Conservation (phyloP, 2,329 filamentous ascomycete species). For the Talaromyces sp. region DNA sequence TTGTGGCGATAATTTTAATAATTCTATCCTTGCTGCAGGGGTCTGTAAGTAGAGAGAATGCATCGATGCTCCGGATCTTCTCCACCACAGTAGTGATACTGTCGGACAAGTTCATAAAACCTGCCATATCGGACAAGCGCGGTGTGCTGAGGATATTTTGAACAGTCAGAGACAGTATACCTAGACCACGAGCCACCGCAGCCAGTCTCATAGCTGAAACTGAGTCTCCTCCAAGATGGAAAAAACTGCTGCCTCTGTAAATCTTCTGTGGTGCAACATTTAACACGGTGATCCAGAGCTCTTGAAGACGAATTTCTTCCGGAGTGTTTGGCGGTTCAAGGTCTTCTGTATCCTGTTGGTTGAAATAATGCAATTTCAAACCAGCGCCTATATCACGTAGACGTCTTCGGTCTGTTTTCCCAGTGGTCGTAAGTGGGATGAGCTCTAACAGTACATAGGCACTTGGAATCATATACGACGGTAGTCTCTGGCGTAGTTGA, state of each 20-base stretch:
- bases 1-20: neutral
- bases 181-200: neutral
- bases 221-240: slow-evolving; percentile 7
- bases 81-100: neutral
- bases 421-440: slow-evolving; percentile 4
- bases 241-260: neutral
- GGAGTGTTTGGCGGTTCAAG: neutral
- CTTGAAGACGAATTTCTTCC: slow-evolving; percentile 2
- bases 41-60: slow-evolving; percentile 8
- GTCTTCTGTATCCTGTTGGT: slow-evolving; percentile 7
- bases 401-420: slow-evolving; percentile 10
- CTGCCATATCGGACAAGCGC: slow-evolving; percentile 1
- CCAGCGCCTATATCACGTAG: neutral
- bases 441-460: slow-evolving; percentile 15
- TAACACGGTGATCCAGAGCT: slow-evolving; percentile 1
- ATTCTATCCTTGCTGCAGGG: neutral
- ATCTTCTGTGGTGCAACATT: neutral
- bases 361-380: neutral
- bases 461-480: slow-evolving; percentile 25
- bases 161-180: neutral
- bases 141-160: neutral
- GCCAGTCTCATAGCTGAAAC: slow-evolving; percentile 8
- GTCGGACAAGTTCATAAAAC: neutral
- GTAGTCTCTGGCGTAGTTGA: slow-evolving; percentile 10
- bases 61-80: neutral